Conservation (phyloP, 2,329 filamentous ascomycete genomes). For the Acrodontium crateriforme region DNA sequence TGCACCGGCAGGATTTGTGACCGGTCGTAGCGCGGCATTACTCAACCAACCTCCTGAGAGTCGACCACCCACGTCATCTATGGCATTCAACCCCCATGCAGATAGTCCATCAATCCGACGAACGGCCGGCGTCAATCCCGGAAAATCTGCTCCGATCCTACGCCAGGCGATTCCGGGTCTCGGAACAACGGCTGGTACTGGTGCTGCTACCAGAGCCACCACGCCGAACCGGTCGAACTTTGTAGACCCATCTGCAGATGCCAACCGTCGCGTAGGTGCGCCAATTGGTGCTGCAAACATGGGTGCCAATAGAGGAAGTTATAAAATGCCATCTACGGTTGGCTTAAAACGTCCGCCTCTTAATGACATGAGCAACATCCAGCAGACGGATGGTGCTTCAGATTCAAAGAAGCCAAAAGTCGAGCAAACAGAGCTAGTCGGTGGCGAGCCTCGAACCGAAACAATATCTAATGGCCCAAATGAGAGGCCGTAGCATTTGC, state of each 20-base stretch:
- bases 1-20: conserved; percentile 31
- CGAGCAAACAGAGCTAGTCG: too few relatives aligned
- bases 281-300: conserved; percentile 20
- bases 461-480: too few relatives aligned
- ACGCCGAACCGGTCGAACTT: conserved; percentile 26
- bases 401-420: conserved; percentile 30
- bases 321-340: conserved; percentile 29
- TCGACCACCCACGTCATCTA: conserved; percentile 16
- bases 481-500: too few relatives aligned
- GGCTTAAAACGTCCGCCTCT: conserved; percentile 24
- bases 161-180: conserved; percentile 20
- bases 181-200: conserved; percentile 7
- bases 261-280: conserved; percentile 36
- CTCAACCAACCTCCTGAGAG: conserved; percentile 23
- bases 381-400: conserved; percentile 20
- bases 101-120: conserved; percentile 67
- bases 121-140: conserved; percentile 76
- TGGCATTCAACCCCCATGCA: conserved; percentile 35
- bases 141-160: conserved; percentile 57
- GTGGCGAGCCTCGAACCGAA: too few relatives aligned
- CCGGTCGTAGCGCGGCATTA: conserved; percentile 29
- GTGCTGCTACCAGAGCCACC: too few relatives aligned
- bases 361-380: conserved; percentile 34
- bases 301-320: conserved; percentile 29
- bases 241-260: conserved; percentile 35